A percentile compares a stretch with the other conserved stretches of the same genome.
phyloP scores from a whole-genome alignment of 331 rosid species.

The Acacia pycnantha region DNA sequence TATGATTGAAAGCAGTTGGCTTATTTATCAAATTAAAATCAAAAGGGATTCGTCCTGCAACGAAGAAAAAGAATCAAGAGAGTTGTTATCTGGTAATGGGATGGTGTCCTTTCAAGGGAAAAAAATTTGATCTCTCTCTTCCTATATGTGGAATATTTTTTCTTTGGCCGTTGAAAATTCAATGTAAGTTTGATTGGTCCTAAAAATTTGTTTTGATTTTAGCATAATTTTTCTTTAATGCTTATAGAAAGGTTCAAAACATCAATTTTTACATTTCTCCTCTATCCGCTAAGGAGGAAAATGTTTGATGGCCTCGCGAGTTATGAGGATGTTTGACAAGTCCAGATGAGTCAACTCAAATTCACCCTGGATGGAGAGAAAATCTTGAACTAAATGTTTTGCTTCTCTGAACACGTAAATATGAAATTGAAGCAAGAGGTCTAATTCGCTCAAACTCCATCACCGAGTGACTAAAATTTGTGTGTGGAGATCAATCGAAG shows the following conservation, averaged over 20 bases:
- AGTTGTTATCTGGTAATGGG: not conserved
- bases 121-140: not conserved
- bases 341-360: not conserved
- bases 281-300: not conserved
- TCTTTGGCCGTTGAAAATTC: not conserved
- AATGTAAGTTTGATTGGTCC: not conserved
- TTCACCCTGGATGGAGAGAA: not conserved
- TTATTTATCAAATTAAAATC: not conserved
- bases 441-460: not conserved
- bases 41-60: not conserved
- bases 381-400: not conserved
- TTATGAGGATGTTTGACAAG: not conserved
- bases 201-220: not conserved
- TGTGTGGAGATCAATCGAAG: not conserved
- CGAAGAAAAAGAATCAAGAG: not conserved
- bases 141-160: not conserved
- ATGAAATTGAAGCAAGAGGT: not conserved
- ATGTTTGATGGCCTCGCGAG: not conserved
- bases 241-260: not conserved
- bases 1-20: not conserved
- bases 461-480: not conserved
- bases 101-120: not conserved
- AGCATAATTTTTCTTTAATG: not conserved
- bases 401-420: not conserved
- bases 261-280: not conserved